Base-by-base conservation (phyloP, 2,329 filamentous ascomycete species). In the Coleophoma cylindrospora region DNA sequence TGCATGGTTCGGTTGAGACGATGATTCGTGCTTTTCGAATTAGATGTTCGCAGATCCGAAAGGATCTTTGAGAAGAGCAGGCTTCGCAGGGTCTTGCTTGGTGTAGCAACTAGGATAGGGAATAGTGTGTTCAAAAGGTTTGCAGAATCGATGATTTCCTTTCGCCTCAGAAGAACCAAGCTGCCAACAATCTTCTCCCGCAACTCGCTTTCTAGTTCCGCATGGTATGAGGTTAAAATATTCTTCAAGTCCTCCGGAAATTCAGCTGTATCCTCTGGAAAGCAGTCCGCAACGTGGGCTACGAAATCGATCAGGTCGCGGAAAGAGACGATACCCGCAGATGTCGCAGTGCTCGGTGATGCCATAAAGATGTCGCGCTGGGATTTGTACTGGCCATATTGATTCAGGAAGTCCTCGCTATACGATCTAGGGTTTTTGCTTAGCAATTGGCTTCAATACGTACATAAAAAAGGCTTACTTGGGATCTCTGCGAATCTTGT, bases 171-270 rank as follows among this genome's bases (percentile, higher is more conserved):
- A 45, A 99, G 74, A 27, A 95, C 88, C 61, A 99, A 73, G 66
- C 89, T 95, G 45, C 89, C 89, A 2, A 97, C 92, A 50, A 97
- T 82, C 79, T 97, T 97, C 68, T 97, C 94, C 36, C 94, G 80
- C 60, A 99, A 70, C 55, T 97, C 91, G 4, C 84, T 77, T 61
- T 95, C 87, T 33, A 99, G 76, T 3, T 85, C 78, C 43, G 86
- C 81, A 75, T 97, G 92, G 65, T 97, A 90, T 58, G 86, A 76
- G 44, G 82, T 82, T 43, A 99, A 72, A 52, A 99, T 87, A 33
- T 84, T 77, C 63, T 90, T 90, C 45, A 99, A 75, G 56, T 96
- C 88, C 40, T 84, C 77, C 19, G 91, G 82, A 59, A 96, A 97
- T 10, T 79, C 75, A 47, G 76, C 76, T 1, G 91, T 91, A 54